These are phyloP conservation scores for Hypoxylon sp. DNA, from an alignment of 2,329 filamentous ascomycete genomes.

Conservation along the genomic window DNA sequence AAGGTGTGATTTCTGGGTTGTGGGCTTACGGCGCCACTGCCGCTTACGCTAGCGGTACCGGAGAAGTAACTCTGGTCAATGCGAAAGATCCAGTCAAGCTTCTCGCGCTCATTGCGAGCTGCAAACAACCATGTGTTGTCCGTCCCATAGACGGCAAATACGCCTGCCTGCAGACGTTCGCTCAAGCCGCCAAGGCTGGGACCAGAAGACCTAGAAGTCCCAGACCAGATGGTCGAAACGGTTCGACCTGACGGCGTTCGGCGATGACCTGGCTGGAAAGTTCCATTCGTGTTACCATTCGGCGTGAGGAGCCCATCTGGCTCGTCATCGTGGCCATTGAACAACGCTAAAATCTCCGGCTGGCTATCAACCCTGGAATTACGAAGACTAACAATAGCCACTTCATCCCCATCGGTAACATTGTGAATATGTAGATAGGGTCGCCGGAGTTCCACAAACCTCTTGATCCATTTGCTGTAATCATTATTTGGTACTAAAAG, in stretches of 20 bases:
- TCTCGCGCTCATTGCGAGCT: slow-evolving; percentile 88
- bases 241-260: slow-evolving; percentile 66
- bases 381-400: slow-evolving; percentile 88
- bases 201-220: slow-evolving; percentile 59
- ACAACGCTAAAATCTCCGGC: slow-evolving; percentile 85
- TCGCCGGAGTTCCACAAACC: slow-evolving; percentile 91
- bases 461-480: slow-evolving; percentile 87
- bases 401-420: slow-evolving; percentile 87
- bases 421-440: slow-evolving; percentile 95
- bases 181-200: slow-evolving; percentile 67
- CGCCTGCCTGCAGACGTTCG: slow-evolving; percentile 75
- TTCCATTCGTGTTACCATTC: slow-evolving; percentile 53
- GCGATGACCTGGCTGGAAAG: slow-evolving; percentile 64
- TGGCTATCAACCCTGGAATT: slow-evolving; percentile 94
- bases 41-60: slow-evolving; percentile 60
- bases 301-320: slow-evolving; percentile 38
- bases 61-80: slow-evolving; percentile 85
- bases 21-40: slow-evolving; percentile 59
- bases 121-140: slow-evolving; percentile 97
- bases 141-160: slow-evolving; percentile 95
- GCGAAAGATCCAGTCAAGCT: slow-evolving; percentile 96
- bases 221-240: slow-evolving; percentile 70
- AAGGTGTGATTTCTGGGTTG: slow-evolving; percentile 48
- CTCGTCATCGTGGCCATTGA: slow-evolving; percentile 58
- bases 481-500: slow-evolving; percentile 87